These are phyloP conservation scores for Ephemerocybe angulata DNA, from an alignment of 768 basidiomycete species.

Conservation along the genomic window DNA sequence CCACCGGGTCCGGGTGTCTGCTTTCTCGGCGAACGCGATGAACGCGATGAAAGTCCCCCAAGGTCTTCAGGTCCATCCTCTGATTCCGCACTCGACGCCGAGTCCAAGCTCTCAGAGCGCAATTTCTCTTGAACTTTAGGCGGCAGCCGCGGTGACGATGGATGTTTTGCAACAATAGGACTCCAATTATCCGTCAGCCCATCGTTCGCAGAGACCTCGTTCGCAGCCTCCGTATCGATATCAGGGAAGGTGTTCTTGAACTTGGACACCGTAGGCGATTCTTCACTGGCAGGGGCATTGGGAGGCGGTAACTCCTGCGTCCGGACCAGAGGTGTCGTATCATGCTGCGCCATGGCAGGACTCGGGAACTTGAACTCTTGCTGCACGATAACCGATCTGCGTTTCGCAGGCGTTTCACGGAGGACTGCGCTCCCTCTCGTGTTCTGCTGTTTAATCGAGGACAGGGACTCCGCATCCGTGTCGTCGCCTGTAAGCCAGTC, in stretches of 20 bases:
- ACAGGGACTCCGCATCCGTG: slow-evolving; percentile 35
- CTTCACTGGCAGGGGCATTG: slow-evolving; percentile 11
- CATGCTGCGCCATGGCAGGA: slow-evolving; percentile 35
- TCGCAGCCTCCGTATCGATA: slow-evolving; percentile 21
- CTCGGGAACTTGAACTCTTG: slow-evolving; percentile 37
- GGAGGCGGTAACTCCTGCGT: slow-evolving; percentile 14
- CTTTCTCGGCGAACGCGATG: slow-evolving; percentile 13
- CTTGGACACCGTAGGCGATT: slow-evolving; percentile 36
- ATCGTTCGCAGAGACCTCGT: slow-evolving; percentile 4
- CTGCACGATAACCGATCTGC: slow-evolving; percentile 62
- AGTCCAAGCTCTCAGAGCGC: slow-evolving; percentile 30
- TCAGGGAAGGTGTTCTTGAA: slow-evolving; percentile 34
- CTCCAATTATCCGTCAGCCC: slow-evolving; percentile 48
- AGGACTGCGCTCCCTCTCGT: slow-evolving; percentile 42
- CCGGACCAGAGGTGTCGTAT: slow-evolving; percentile 20
- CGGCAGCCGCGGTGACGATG: slow-evolving; percentile 15
- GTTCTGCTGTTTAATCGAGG: slow-evolving; percentile 16
- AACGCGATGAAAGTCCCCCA: slow-evolving; percentile 22
- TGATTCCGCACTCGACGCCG: slow-evolving; percentile 58
- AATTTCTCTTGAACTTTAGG: slow-evolving; percentile 3
- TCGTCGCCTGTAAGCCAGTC: slow-evolving; percentile 80
- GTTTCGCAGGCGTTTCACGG: slow-evolving; percentile 70
- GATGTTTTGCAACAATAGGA: slow-evolving; percentile 22
- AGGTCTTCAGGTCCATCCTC: slow-evolving; percentile 56
- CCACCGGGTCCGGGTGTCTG: slow-evolving; percentile 24